Conservation (phyloP, 1,284 basidiomycete species). For the Violaceomyces palustris region DNA sequence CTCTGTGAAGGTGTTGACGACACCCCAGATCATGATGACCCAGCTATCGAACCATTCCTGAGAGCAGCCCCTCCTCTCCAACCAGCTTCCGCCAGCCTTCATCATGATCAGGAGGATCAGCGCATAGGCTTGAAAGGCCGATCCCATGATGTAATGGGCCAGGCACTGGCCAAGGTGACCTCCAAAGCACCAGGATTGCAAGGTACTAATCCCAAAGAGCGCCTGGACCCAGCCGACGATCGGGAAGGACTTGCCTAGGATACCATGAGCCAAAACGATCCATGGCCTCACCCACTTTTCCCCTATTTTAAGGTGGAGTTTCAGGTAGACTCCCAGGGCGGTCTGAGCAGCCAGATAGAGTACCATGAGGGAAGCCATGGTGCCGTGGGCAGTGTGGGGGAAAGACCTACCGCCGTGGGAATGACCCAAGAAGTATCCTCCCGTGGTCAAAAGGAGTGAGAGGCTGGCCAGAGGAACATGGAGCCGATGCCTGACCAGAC, state of each 20-base stretch:
- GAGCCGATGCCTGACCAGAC: slow-evolving; percentile 44
- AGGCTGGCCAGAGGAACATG: slow-evolving; percentile 45
- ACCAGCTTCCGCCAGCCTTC: slow-evolving; percentile 76
- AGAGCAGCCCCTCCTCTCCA: slow-evolving; percentile 57
- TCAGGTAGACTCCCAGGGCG: slow-evolving; percentile 77
- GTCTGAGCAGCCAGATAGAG: slow-evolving; percentile 59
- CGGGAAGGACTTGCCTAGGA: slow-evolving; percentile 79
- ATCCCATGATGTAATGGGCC: slow-evolving; percentile 64
- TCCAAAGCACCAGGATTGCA: slow-evolving; percentile 63
- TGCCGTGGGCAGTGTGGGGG: slow-evolving; percentile 47
- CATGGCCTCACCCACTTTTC: slow-evolving; percentile 71
- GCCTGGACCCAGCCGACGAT: slow-evolving; percentile 65
- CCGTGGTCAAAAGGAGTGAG: slow-evolving; percentile 34
- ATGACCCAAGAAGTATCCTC: slow-evolving; percentile 46
- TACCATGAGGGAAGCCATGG: slow-evolving; percentile 39
- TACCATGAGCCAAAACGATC: slow-evolving; percentile 68
- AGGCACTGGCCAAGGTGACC: slow-evolving; percentile 58
- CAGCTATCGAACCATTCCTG: slow-evolving; percentile 89
- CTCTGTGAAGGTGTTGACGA: slow-evolving; percentile 89
- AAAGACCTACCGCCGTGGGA: slow-evolving; percentile 45
- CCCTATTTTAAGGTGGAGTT: slow-evolving; percentile 72
- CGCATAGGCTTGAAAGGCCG: slow-evolving; percentile 67
- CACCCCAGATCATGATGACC: slow-evolving; percentile 77
- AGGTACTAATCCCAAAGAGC: slow-evolving; percentile 39
- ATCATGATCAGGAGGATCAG: slow-evolving; percentile 77